These are phyloP conservation scores for Pestalotiopsis sp. DNA, from an alignment of 2,329 filamentous ascomycete genomes.

Conservation along the genomic window DNA sequence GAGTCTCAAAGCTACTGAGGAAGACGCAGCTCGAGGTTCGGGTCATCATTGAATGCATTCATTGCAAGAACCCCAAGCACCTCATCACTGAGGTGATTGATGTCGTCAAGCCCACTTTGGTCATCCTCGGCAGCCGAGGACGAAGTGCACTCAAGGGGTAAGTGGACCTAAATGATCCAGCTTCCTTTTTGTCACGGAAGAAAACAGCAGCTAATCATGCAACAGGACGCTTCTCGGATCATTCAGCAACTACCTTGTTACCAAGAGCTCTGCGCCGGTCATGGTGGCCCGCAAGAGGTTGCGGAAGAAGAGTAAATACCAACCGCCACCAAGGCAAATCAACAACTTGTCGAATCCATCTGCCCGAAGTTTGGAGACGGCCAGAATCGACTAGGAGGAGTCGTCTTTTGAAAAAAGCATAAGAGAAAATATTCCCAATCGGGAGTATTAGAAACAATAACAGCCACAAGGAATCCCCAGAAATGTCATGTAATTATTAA, in stretches of 20 bases:
- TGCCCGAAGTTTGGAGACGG: slow-evolving; percentile 67
- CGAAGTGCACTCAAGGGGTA: slow-evolving; percentile 92
- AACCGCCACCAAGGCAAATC: slow-evolving; percentile 70
- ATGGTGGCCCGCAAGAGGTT: slow-evolving; percentile 96
- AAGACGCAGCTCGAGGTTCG: slow-evolving; percentile 93
- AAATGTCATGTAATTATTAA: neutral
- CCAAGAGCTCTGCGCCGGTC: slow-evolving; percentile 93
- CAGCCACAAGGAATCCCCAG: neutral
- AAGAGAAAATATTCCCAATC: neutral
- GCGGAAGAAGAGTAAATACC: slow-evolving; percentile 83
- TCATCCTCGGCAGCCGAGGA: slow-evolving; percentile 89
- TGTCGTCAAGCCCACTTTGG: slow-evolving; percentile 84
- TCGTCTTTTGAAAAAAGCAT: neutral
- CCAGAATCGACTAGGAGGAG: slow-evolving; percentile 70
- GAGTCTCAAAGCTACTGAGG: slow-evolving; percentile 81
- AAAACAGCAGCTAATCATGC: slow-evolving; percentile 29
- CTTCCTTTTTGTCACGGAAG: slow-evolving; percentile 12
- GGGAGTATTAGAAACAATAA: neutral
- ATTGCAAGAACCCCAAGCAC: slow-evolving; percentile 97
- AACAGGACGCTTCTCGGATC: slow-evolving; percentile 87
- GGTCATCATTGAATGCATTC: slow-evolving; percentile 93
- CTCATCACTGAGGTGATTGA: slow-evolving; percentile 98
- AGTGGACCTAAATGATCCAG: slow-evolving; percentile 34
- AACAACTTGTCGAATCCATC: slow-evolving; percentile 79
- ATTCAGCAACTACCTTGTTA: slow-evolving; percentile 96